Evolutionary conservation across 305 asterid species (phyloP), one percentile per base, ranked within the genome.

Genomic region (Fraxinus sp.): DNA sequence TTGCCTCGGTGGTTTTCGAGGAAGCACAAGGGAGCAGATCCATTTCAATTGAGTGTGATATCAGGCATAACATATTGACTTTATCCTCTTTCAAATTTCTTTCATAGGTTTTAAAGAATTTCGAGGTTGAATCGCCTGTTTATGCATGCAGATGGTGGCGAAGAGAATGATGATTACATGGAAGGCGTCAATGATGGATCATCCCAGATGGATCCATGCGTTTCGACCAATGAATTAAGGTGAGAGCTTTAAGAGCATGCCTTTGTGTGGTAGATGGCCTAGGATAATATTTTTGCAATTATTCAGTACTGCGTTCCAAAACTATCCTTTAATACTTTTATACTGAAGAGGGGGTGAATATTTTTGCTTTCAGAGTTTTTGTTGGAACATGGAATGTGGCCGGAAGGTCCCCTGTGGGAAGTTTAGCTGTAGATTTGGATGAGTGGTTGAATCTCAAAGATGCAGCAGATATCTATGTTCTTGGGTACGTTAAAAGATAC

Each of bases 361-460:
- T 82, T 79, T 72, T 64, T 4, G 4, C 28, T 62, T 86, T 70
- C 86, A 95, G 98, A 89, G 89, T 94, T 43, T 95, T 95, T 70
- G 97, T 95, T 87, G 98, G 98, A n/a, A 95, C 97, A 37, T 95
- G 98, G 98, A 95, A 95, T 87, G 98, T 95, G 78, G 98, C 97
- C 39, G 98, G 98, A 85, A 90, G 91, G 87, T 92, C 98, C 33
- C 98, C 98, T 0, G 90, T 89, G 41, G 97, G 97, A 70, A 92
- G 94, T 82, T 87, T 94, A 87, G 97, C 95, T 57, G 97, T 89
- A 43, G 97, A 95, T 86, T 85, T 94, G 90, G 93, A 92, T 57
- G 98, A 92, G 80, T 95, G 98, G 98, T 84, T 95, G 81, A 94
- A 95, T 84, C 92, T 92, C 77, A 92, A 88, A 86, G 94, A 94